phyloP scores from a whole-genome alignment of 345 rosid species.

The Laguncularia racemosa region DNA sequence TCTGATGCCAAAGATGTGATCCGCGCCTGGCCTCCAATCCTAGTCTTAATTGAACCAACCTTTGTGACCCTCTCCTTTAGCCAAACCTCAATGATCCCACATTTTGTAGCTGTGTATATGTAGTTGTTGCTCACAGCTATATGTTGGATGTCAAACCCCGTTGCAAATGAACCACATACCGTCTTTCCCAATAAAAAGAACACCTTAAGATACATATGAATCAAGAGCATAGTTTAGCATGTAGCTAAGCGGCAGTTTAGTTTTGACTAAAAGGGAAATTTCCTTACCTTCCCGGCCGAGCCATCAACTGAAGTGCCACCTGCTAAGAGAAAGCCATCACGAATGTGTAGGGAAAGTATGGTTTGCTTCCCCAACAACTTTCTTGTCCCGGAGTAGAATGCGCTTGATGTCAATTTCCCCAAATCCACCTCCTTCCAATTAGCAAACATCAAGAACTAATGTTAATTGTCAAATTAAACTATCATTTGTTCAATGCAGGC shows the following conservation, averaged over 20 bases:
- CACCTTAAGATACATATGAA: conserved; percentile 23
- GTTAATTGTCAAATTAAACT: neutral
- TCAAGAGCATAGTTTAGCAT: neutral
- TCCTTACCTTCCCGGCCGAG: conserved; percentile 42
- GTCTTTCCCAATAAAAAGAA: conserved; percentile 30
- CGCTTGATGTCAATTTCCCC: conserved; percentile 20
- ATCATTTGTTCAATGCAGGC: no score
- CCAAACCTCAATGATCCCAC: conserved; percentile 55
- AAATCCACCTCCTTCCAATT: conserved; percentile 41
- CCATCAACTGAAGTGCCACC: conserved; percentile 53
- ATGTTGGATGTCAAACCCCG: conserved; percentile 30
- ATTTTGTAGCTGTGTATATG: conserved; percentile 48
- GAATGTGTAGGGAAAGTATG: conserved; percentile 28
- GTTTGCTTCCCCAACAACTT: conserved; percentile 48
- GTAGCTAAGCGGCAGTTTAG: no score
- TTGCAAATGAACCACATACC: conserved; percentile 26
- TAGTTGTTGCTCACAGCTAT: conserved; percentile 36
- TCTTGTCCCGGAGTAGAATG: conserved; percentile 46
- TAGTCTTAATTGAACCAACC: conserved; percentile 27
- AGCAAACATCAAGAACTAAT: no score
- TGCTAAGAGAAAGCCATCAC: conserved; percentile 29
- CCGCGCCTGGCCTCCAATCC: conserved; percentile 27
- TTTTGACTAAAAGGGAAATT: neutral
- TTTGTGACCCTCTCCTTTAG: conserved; percentile 29
- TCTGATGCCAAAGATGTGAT: conserved; percentile 33